Conservation (phyloP, 164 flowering plant species). For the Nymphaea thermarum region DNA sequence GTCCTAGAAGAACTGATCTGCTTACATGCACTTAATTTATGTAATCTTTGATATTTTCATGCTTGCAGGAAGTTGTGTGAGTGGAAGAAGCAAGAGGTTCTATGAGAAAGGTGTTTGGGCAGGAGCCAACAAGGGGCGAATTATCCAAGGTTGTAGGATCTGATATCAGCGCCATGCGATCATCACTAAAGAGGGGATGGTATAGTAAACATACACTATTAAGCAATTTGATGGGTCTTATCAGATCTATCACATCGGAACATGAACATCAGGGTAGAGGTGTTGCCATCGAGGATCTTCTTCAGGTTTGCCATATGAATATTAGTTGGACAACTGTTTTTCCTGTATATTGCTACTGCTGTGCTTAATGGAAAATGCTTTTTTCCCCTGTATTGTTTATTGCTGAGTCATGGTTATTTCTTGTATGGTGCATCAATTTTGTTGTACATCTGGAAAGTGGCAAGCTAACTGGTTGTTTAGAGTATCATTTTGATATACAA, state of each 20-base stretch:
- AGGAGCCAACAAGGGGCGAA: slow-evolving; percentile 1
- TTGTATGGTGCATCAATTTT: no score
- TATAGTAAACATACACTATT: neutral
- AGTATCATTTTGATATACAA: no score
- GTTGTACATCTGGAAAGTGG: no score
- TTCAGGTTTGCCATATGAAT: neutral
- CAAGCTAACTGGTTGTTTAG: no score
- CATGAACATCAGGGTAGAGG: neutral
- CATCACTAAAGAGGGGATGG: neutral
- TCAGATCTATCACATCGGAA: neutral
- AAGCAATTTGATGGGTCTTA: neutral
- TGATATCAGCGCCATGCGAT: neutral
- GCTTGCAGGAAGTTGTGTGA: neutral
- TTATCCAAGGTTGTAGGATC: neutral
- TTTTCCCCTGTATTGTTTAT: no score
- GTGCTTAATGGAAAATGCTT: no score
- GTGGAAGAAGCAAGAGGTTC: neutral
- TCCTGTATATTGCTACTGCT: no score
- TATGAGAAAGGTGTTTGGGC: neutral
- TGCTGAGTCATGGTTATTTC: no score
- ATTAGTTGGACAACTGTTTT: neutral
- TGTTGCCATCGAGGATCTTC: neutral
- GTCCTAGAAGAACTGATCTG: neutral
- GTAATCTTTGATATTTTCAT: neutral
- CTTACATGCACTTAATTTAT: no score